Evolutionary conservation across 2,329 filamentous ascomycete species (phyloP).

Genomic region (Arthrobotrys megalospora): DNA sequence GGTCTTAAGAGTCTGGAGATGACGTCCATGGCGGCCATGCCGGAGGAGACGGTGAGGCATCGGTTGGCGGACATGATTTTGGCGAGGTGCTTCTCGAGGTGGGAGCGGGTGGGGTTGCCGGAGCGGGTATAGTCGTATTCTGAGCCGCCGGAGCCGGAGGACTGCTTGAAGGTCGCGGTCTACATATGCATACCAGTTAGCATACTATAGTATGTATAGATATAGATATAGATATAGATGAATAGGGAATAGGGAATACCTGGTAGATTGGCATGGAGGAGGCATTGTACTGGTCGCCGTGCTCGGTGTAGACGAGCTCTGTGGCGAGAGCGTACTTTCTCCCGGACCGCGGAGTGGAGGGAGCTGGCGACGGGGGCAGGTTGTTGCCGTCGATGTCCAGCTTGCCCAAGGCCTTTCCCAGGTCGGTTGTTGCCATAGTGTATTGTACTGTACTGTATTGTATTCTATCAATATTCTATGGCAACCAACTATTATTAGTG

Average conservation of each 20-base stretch:
- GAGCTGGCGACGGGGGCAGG: slow-evolving; percentile 90
- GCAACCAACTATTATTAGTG: too few relatives aligned
- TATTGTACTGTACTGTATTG: too few relatives aligned
- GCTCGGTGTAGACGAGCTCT: slow-evolving; percentile 95
- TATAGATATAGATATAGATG: background rate
- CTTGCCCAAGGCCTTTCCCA: slow-evolving; percentile 72
- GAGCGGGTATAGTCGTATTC: slow-evolving; percentile 99
- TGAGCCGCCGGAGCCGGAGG: slow-evolving; percentile 81
- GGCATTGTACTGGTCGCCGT: slow-evolving; percentile 95
- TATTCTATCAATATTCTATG: too few relatives aligned
- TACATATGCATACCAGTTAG: slow-evolving; percentile 64
- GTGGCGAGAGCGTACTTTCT: slow-evolving; percentile 94
- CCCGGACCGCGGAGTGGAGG: slow-evolving; percentile 88
- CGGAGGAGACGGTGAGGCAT: slow-evolving; percentile 91
- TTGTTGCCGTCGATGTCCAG: slow-evolving; percentile 87
- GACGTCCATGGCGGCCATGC: slow-evolving; percentile 97
- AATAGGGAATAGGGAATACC: slow-evolving; percentile 67
- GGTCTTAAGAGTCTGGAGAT: slow-evolving; percentile 91
- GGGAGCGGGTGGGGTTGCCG: slow-evolving; percentile 94
- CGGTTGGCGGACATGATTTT: slow-evolving; percentile 98
- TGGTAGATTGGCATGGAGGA: slow-evolving; percentile 98
- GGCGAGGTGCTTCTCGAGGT: slow-evolving; percentile 94
- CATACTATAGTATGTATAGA: slow-evolving; percentile 1
- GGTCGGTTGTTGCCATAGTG: slow-evolving; percentile 53
- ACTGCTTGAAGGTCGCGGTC: slow-evolving; percentile 98